Evolutionary conservation across 441 rosid genomes (phyloP).

Genomic region (Populus tomentosa): DNA sequence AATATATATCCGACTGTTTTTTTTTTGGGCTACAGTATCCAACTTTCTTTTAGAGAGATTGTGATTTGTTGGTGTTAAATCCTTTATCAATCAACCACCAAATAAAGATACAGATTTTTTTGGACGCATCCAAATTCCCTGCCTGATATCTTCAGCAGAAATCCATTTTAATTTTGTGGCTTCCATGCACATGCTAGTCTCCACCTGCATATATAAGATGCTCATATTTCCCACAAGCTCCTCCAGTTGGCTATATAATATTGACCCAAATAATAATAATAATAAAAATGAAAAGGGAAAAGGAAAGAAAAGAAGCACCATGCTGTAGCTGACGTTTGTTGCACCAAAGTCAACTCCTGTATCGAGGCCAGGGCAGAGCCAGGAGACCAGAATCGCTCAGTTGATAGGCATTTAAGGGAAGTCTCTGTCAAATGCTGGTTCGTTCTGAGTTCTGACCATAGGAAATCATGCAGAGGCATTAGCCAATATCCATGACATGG

Average conservation of each 20-base stretch:
- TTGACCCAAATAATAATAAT: not conserved
- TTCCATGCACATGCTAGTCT: not conserved
- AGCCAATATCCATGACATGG: not conserved
- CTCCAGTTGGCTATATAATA: not conserved
- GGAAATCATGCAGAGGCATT: not conserved
- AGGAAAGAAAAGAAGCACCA: not conserved
- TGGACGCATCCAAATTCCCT: not conserved
- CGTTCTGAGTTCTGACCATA: not conserved
- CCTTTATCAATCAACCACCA: constrained; percentile 1
- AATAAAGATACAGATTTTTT: not conserved
- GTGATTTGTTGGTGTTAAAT: not conserved
- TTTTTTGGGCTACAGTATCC: not conserved
- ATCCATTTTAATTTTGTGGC: not conserved
- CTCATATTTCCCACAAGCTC: not conserved
- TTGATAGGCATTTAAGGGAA: constrained; percentile 2
- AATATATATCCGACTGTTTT: not conserved
- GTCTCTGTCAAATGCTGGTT: not conserved
- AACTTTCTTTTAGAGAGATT: constrained; percentile 2
- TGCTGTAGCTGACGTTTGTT: not conserved
- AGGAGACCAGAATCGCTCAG: not conserved
- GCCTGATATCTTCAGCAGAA: not conserved
- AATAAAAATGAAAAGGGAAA: too few relatives aligned
- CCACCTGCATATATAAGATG: not conserved
- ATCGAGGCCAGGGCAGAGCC: not conserved
- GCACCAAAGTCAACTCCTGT: not conserved